Base-by-base conservation (phyloP, 2,329 filamentous ascomycete species). In the Knufia fluminis region DNA sequence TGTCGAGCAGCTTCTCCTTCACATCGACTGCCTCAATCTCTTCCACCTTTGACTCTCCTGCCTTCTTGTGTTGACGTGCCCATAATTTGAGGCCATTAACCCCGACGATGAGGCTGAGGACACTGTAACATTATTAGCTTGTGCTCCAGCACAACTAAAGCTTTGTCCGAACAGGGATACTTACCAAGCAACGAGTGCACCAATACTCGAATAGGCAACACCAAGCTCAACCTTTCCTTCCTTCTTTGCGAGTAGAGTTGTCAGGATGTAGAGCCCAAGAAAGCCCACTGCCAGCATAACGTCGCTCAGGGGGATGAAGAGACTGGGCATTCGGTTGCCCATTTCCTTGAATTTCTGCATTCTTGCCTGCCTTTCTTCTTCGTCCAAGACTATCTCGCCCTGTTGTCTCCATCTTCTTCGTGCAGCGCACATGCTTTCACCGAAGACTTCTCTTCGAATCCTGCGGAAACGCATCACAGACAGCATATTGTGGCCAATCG, bases 161-260 rank as follows among this genome's bases (percentile, higher is more conserved):
- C 4, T 41, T 7, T 44, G 17, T 44, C 26, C 3, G n/a, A 19
- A 6, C n/a, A 20, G 28, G 19, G 28, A 9, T 3, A 48, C 45
- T 48, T 28, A 48, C 45, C 45, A 38, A 48, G 45, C 45, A 28
- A 48, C 45, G n/a, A 48, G 33, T 20, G 45, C 45, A 26, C 45
- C 45, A 40, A 48, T 48, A 16, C 45, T 48, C 17, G 45, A 32
- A 14, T 48, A 48, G 10, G 32, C 45, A 17, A 48, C 45, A 9
- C 33, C 35, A 28, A 48, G 45, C 45, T 48, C 45, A 22, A 48
- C 35, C 17, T 48, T 48, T 16, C 35, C 33, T 23, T 39, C 33
- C 35, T 40, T 39, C 33, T 48, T 39, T 14, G 45, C 45, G 6
- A 48, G 26, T 19, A 48, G 17, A n/a, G 45, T 39, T 17, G 45